Percentiles rank a stretch among this genome's conserved stretches.
Evolutionary conservation across 257 asterid species (phyloP).

Genomic region (Lavandula angustifolia): DNA sequence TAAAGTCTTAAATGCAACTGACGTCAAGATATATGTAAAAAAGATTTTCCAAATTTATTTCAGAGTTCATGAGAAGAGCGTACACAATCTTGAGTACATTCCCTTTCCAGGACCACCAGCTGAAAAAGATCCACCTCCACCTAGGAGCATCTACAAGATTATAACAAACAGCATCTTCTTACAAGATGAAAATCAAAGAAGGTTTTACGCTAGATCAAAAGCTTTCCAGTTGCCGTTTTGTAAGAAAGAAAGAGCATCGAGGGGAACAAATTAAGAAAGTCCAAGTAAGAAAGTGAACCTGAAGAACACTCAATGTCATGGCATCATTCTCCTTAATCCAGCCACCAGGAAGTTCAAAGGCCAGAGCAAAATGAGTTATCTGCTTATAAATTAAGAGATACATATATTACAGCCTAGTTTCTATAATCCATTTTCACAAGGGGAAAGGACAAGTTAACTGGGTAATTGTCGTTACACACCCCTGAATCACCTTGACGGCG

Average conservation of each 20-base stretch:
- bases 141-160: constrained; percentile 83
- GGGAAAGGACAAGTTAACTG: constrained; percentile 4
- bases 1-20: constrained; percentile 2
- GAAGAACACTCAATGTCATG: constrained; percentile 74
- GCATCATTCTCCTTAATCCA: constrained; percentile 76
- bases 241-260: constrained; percentile 19
- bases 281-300: constrained; percentile 46
- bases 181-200: constrained; percentile 21
- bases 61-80: constrained; percentile 34
- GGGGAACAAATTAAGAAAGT: background rate
- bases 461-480: constrained; percentile 52
- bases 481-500: constrained; percentile 84
- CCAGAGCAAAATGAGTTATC: constrained; percentile 92
- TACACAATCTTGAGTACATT: constrained; percentile 91
- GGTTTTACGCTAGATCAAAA: constrained; percentile 10
- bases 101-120: constrained; percentile 99
- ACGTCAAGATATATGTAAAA: constrained; percentile 9
- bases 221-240: background rate
- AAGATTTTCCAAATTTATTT: constrained; percentile 22
- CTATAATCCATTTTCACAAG: constrained; percentile 11
- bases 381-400: constrained; percentile 32
- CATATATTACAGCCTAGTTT: constrained; percentile 9
- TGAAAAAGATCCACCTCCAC: constrained; percentile 99
- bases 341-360: constrained; percentile 97
- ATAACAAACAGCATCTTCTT: constrained; percentile 29